Conservation (phyloP, 31 red algal genomes). For the Odonthalia washingtoniensis region DNA sequence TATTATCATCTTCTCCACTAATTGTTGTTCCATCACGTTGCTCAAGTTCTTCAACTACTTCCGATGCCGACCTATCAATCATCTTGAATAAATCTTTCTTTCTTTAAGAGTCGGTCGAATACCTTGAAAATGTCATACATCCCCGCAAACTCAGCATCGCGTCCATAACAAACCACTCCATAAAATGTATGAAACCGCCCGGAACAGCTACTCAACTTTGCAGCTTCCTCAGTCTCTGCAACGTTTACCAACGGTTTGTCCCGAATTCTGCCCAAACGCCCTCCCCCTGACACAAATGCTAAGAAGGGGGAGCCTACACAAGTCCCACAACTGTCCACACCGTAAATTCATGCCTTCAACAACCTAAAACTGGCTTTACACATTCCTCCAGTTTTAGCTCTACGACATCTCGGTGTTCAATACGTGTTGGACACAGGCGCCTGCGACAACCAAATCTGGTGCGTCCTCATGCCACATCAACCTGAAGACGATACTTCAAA, state of each 20-base stretch:
- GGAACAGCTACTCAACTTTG: background rate
- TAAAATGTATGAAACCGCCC: background rate
- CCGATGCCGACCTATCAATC: conserved; percentile 24
- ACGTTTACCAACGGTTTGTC: conserved; percentile 29
- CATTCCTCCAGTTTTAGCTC: conserved; percentile 12
- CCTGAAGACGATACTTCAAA: background rate
- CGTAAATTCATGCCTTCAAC: background rate
- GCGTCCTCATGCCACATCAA: conserved; percentile 33
- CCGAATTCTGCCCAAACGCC: conserved; percentile 5
- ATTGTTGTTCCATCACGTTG: conserved; percentile 8
- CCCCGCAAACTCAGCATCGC: background rate
- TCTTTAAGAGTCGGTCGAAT: background rate
- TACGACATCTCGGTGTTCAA: background rate
- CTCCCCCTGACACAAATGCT: background rate
- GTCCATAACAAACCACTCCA: background rate
- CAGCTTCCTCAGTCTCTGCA: too few relatives aligned
- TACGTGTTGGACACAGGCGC: conserved; percentile 36
- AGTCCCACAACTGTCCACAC: background rate
- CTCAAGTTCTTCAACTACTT: conserved; percentile 7
- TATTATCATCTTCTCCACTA: conserved; percentile 39
- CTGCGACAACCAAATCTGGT: conserved; percentile 9
- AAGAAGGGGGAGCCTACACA: background rate
- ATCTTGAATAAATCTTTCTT: too few relatives aligned
- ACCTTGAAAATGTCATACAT: conserved; percentile 20
- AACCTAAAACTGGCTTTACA: background rate